phyloP scores from a whole-genome alignment of 2,329 filamentous ascomycete species.

The Sarocladium brachiariae region DNA sequence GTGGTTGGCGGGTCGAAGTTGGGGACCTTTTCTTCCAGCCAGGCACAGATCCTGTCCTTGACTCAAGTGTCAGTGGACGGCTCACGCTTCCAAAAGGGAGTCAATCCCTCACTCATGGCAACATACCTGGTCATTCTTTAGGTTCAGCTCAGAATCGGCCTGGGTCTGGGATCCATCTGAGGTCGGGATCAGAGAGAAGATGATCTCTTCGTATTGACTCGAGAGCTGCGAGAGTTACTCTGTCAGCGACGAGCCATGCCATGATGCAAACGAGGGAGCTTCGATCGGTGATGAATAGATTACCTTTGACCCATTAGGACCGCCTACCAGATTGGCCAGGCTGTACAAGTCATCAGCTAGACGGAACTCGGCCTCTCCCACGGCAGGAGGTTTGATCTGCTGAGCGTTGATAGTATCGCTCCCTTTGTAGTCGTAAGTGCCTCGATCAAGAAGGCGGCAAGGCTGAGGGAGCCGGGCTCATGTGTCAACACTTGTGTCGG shows the following conservation, averaged over 20 bases:
- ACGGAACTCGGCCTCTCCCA: not conserved
- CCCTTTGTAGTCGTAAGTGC: not conserved
- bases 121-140: not conserved
- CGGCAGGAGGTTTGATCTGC: not conserved
- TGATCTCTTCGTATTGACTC: not conserved
- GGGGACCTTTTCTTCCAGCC: not conserved
- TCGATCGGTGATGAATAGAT: too few species aligned
- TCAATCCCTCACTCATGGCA: not conserved
- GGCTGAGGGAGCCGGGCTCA: not conserved
- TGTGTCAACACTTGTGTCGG: not conserved
- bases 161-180: not conserved
- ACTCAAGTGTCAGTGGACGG: not conserved
- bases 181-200: not conserved
- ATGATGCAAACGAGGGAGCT: too few species aligned
- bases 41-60: not conserved
- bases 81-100: not conserved
- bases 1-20: not conserved
- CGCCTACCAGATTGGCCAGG: not conserved
- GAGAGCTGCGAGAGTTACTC: not conserved
- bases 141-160: not conserved
- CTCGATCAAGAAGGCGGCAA: not conserved
- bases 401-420: not conserved
- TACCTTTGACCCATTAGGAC: not conserved
- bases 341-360: not conserved
- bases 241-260: not conserved